Evolutionary conservation across 148 eudicot species (phyloP), one percentile per base, ranked within the genome.

Genomic region (Vaccinium corymbosum): DNA sequence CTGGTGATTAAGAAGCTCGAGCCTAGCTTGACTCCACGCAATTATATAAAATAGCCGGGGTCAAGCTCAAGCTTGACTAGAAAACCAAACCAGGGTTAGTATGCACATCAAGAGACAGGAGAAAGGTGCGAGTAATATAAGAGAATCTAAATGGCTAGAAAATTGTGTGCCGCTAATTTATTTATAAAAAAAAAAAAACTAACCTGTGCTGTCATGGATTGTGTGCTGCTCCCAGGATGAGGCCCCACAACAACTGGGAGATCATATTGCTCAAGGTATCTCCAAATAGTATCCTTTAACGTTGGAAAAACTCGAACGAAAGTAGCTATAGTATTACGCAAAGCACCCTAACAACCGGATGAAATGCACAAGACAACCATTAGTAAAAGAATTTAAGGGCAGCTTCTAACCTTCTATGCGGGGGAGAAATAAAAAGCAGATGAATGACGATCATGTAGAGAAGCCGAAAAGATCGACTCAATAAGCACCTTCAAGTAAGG

Each of bases 261-360:
- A 92, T 97, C 99, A 86, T 97, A 97, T 82, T 93, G 98, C 92
- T 97, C 96, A 87, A 97, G 94, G 84, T 87, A 95, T 85, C 89
- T 92, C 99, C 99, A 97, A 62, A 94, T 93, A 70, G 92, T 88
- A 87, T 90, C 99, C 90, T 95, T 95, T 83, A 95, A 85, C 82
- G 85, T 79, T 32, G 99, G 97, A 84, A 93, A 90, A 84, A 95
- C 95, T 83, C 85, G 92, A 83, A 93, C 87, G 68, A 97, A 94
- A 42, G 94, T 82, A 85, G 94, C 87, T 38, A 97, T 95, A 70
- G 95, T 89, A 80, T 94, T 92, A 80, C 99, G 93, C 76, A 97
- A 85, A 62, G 96, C 97, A 85, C 99, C 98, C 99, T 97, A 89
- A 51, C 78, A 76, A 85, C 6, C 76, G 81, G 56, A 42, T 51